Conservation (phyloP, 768 basidiomycete genomes). For the Erythrobasidium yunnanense region DNA sequence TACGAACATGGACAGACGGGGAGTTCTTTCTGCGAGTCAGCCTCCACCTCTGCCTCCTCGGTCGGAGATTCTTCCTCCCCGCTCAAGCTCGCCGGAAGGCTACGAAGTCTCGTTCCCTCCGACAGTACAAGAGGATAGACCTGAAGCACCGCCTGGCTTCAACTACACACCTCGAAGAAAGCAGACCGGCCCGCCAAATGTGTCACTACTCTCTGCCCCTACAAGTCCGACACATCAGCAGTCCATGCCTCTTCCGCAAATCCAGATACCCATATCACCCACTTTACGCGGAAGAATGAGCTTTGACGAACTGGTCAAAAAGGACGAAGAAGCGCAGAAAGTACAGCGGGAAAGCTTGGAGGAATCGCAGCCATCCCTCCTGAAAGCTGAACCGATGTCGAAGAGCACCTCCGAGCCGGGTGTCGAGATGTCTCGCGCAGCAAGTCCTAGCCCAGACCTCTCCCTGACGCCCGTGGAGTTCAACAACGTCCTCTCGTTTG, state of each 20-base stretch:
- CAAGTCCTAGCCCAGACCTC: neutral
- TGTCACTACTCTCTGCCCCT: neutral
- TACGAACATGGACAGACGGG: too few species aligned
- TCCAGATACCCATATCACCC: neutral
- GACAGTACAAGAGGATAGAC: neutral
- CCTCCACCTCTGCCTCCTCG: too few species aligned
- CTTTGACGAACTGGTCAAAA: conserved; percentile 20
- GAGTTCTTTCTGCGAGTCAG: too few species aligned
- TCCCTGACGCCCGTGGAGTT: conserved; percentile 10
- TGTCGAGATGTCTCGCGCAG: neutral
- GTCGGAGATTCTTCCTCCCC: conserved; percentile 15
- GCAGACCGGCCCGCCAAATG: neutral
- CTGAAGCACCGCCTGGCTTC: neutral
- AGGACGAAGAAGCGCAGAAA: conserved; percentile 11
- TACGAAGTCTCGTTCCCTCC: neutral
- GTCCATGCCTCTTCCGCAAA: neutral
- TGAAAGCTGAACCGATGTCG: too few species aligned
- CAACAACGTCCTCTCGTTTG: conserved; percentile 24
- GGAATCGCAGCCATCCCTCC: too few species aligned
- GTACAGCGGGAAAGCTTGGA: neutral
- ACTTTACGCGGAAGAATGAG: conserved; percentile 2
- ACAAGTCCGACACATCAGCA: neutral
- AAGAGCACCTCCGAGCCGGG: too few species aligned
- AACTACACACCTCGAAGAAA: conserved; percentile 4
- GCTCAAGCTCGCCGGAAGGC: conserved; percentile 5